Base-by-base conservation (phyloP, 2,329 filamentous ascomycete genomes). In the Fusarium newnesense region DNA sequence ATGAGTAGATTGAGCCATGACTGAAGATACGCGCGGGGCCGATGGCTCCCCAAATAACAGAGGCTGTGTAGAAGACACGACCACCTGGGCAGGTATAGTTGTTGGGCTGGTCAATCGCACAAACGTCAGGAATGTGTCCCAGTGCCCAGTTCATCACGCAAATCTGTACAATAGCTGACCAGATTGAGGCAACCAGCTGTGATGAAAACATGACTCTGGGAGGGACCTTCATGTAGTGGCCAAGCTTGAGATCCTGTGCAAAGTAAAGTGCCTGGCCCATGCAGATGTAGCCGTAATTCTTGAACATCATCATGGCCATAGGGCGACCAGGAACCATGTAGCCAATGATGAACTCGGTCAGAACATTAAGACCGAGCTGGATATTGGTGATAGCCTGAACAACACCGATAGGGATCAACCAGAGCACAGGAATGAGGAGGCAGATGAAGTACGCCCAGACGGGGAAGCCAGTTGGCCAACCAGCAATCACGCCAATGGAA, bases 261-360 rank as follows among this genome's bases (percentile, higher is more conserved):
- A 92, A 92, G 79, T 88, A 90, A 56, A 92, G 83, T 0, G 89
- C 91, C 79, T 92, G 89, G 21, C 85, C 85, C 89, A 92, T 92
- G 81, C 86, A 89, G 63, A 93, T 88, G 78, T 92, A 93, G 57
- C 91, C 90, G 76, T 92, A 94, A 69, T 91, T 92, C 81, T 93
- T 93, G 84, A 94, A 94, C 83, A 94, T 87, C 91, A 94, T 94
- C 87, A 93, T 91, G 53, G 91, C 91, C 68, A 94, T 85, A 4
- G 92, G 92, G 7, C 87, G 87, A 32, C 92, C 92, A 1, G 92
- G 92, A 56, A 92, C 87, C 85, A 94, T 91, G 80, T 94, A 94
- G 10, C 92, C 92, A 68, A 92, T 87, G 67, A 94, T 87, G 75
- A 92, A 93, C 78, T 93, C 91, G n/a, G 91, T 92, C 66, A 94